A percentile compares a stretch with the other conserved stretches of the same genome.
phyloP scores from a whole-genome alignment of 2,329 filamentous ascomycete species.

The Neofusicoccum umdonicola region DNA sequence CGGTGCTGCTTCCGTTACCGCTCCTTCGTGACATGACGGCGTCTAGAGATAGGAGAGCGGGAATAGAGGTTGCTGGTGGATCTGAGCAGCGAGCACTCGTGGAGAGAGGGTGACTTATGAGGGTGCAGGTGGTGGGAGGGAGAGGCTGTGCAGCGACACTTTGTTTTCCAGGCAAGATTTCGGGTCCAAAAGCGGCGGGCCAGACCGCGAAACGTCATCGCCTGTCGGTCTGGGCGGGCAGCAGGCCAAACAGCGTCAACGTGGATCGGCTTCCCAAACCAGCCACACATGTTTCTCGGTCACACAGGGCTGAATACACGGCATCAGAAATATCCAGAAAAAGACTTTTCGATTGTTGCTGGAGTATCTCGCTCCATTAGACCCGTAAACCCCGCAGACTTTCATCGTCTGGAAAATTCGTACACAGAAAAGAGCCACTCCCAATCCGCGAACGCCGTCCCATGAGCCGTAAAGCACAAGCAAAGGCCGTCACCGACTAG shows the following conservation, averaged over 20 bases:
- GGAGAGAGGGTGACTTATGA: background rate
- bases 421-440: conserved; percentile 16
- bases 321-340: background rate
- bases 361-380: conserved; percentile 1
- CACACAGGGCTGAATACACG: conserved; percentile 1
- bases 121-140: background rate
- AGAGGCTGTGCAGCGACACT: conserved; percentile 18
- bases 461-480: conserved; percentile 20
- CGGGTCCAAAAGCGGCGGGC: conserved; percentile 13
- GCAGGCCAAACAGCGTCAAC: conserved; percentile 1
- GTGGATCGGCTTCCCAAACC: conserved; percentile 11
- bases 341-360: conserved; percentile 12
- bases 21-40: conserved; percentile 64
- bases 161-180: conserved; percentile 19
- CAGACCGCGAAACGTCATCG: conserved; percentile 16
- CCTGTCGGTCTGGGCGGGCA: background rate
- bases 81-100: background rate
- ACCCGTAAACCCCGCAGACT: conserved; percentile 13
- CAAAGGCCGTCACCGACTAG: conserved; percentile 25
- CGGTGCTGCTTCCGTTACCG: conserved; percentile 50
- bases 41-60: background rate
- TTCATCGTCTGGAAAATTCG: conserved; percentile 15
- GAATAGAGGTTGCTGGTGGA: background rate
- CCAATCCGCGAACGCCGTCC: conserved; percentile 21
- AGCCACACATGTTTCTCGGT: background rate